Base-by-base conservation (phyloP, 2,329 filamentous ascomycete species). In the Beauveria scarabaeidicola region DNA sequence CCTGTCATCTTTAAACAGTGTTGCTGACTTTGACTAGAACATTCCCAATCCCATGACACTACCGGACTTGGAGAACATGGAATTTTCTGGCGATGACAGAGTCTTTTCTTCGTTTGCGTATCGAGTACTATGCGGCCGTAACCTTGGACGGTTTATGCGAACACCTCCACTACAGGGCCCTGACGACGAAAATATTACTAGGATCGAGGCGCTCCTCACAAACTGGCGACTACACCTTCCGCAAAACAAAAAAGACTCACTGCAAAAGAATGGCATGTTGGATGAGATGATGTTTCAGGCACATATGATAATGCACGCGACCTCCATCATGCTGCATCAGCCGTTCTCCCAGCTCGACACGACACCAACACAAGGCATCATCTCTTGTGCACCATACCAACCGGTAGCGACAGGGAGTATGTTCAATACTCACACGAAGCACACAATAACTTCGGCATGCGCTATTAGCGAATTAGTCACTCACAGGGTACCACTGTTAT, bases 211-310 rank as follows among this genome's bases (percentile, higher is more conserved):
- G 0, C 73, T 81, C 3, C 73, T 85, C 44, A 81, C 80, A 15
- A 92, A 91, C 69, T 96, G 90, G 89, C 82, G 85, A 58, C 81
- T 93, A 52, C 88, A 94, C 66, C 77, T 96, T 0, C 91, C 92
- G 0, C 77, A 81, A 17, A 79, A 79, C 15, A 95, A 95, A 73
- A 79, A 80, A 59, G 83, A 90, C 62, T 79, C 89, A 17, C 76
- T 95, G 57, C 82, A 84, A 61, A 81, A 82, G 63, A 83, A 87
- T 65, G 87, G 90, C 36, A 81, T 84, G 57, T 78, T 92, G 11
- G 92, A 97, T 69, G 90, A 96, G 73, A 88, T 96, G 81, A 86
- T 96, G 73, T 96, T 96, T 74, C 90, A 95, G 70, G 91, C 90
- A 1, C 87, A 90, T 63, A 93, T 95, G 84, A 89, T 96, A 66